phyloP scores from a whole-genome alignment of 164 flowering plant species.

The Macadamia tetraphylla region DNA sequence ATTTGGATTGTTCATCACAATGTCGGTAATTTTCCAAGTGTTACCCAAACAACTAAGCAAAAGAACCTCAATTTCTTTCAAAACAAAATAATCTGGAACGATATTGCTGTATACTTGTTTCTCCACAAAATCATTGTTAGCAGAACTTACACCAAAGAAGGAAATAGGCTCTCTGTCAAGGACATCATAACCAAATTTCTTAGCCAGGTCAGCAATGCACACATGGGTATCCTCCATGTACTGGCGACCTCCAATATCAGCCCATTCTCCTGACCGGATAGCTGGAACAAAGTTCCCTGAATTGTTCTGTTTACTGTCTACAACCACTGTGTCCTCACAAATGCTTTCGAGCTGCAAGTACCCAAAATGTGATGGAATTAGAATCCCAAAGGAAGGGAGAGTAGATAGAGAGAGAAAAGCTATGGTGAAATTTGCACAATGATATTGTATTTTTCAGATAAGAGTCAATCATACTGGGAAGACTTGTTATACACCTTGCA shows the following conservation, averaged over 20 bases:
- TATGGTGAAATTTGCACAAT: too few species aligned
- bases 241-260: constrained; percentile 70
- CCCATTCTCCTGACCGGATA: constrained; percentile 84
- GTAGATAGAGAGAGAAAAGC: too few species aligned
- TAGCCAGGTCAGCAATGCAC: constrained; percentile 70
- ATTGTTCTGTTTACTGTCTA: constrained; percentile 30
- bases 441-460: too few species aligned
- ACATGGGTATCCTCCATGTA: constrained; percentile 89
- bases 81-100: too few species aligned
- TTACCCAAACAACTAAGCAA: too few species aligned
- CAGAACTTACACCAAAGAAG: constrained; percentile 81
- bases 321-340: constrained; percentile 42
- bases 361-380: not conserved
- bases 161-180: constrained; percentile 52
- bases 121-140: too few species aligned
- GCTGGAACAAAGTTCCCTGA: constrained; percentile 37
- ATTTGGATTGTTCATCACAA: too few species aligned
- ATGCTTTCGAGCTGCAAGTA: constrained; percentile 69
- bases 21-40: too few species aligned
- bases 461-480: not conserved
- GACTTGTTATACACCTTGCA: not conserved
- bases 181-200: constrained; percentile 43
- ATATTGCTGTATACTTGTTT: too few species aligned
- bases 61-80: too few species aligned
- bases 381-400: too few species aligned